Conservation (phyloP, 2,329 filamentous ascomycete genomes). For the Cercospora sp. region DNA sequence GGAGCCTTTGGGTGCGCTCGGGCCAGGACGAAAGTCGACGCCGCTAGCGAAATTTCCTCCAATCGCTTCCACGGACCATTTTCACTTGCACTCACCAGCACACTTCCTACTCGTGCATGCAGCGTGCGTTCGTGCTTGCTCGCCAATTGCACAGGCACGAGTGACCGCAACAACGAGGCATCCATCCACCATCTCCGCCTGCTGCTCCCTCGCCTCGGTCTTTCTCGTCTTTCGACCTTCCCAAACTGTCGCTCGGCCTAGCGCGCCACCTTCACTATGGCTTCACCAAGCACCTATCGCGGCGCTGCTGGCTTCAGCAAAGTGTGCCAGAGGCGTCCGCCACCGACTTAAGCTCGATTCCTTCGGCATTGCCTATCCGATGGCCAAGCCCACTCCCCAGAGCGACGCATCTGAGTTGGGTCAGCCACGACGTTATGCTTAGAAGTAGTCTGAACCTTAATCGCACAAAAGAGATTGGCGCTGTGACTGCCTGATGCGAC, state of each 20-base stretch:
- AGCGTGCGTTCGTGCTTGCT: not conserved
- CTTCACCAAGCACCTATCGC: conserved; percentile 5
- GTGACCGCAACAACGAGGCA: not conserved
- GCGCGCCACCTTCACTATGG: conserved; percentile 21
- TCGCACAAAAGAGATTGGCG: conserved; percentile 21
- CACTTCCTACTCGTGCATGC: not conserved
- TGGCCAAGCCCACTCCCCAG: conserved; percentile 13
- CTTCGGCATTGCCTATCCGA: conserved; percentile 26
- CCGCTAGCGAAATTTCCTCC: not conserved
- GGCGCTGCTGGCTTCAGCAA: not conserved
- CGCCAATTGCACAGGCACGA: not conserved
- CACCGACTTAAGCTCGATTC: conserved; percentile 24
- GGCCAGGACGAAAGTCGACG: not conserved
- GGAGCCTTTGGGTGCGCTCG: not conserved
- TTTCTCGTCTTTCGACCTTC: conserved; percentile 6
- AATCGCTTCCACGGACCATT: no score
- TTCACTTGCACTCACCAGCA: not conserved
- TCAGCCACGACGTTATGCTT: conserved; percentile 29
- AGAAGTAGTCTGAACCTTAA: conserved; percentile 27
- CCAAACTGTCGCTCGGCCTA: conserved; percentile 5
- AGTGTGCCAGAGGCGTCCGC: conserved; percentile 22
- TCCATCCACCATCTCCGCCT: not conserved
- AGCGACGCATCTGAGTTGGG: not conserved
- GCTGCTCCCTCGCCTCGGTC: not conserved
- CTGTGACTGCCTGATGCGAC: conserved; percentile 29